Evolutionary conservation across 495 filamentous ascomycete species (phyloP), one percentile per base, ranked within the genome.

Genomic region (Aspergillus sclerotioniger): DNA sequence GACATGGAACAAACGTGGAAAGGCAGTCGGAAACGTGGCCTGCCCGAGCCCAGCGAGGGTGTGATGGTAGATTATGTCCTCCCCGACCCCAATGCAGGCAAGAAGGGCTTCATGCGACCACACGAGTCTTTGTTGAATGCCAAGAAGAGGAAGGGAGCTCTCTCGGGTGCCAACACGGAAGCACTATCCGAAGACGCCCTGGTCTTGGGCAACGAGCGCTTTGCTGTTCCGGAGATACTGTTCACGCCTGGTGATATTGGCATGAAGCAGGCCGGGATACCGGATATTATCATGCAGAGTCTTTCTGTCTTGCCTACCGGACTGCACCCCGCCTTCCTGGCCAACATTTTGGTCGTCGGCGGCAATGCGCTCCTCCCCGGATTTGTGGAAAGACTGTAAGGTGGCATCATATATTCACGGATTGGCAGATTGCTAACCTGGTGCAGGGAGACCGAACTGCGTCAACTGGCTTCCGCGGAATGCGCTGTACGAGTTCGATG

Each of bases 51-150:
- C 0, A 85, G 78, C n/a, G 82, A 82, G 25, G 85, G 88, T n/a
- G 86, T 97, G 20, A 86, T 91, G 7, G 83, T 92, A 25, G 94
- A 99, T 70, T 98, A 94, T 65, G 89, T 98, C 3, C 82, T 99
- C 3, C 94, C 94, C 0, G 91, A 97, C 67, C 96, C 92, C 54
- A 91, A 95, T 61, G 83, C 82, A 0, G 77, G 82, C 20, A 85
- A 82, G 31, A 84, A 85, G 49, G 95, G 94, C 1, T 82, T 87
- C 62, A 78, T 88, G 39, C 81, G 91, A 16, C 85, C 89, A 0
- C 91, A 95, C 61, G 89, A 95, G 63, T 83, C 89, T 13, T 65
- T 78, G 1, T 37, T 77, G 9, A 79, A 82, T n/a, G 78, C 79
- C 3, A 87, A 83, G 61, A 77, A 86, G 51, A 83, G 80, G 48